Base-by-base conservation (phyloP, 345 rosid genomes). In the Melastoma malabathricum region DNA sequence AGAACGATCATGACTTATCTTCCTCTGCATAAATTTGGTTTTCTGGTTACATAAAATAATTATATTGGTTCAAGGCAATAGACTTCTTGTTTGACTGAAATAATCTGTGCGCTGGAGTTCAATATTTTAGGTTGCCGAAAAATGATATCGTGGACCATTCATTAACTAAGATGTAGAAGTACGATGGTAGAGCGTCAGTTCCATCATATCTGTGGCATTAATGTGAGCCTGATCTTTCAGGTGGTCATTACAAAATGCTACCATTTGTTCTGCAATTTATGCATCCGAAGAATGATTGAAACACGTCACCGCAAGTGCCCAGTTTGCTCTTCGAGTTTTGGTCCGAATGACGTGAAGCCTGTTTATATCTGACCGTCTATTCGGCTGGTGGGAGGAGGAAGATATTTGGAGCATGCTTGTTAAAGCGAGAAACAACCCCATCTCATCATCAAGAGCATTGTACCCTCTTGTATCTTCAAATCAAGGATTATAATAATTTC, bases 221-320 rank as follows among this genome's bases (percentile, higher is more conserved):
- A 22, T 47, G 29, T 19, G 46, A 10, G 27, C 7, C 43, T 39
- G 9, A 54, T 18, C 31, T 18, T 38, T 51, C 73, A 93, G 99
- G 96, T 85, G 47, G 99, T 88, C 66, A 88, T 93, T 67, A 93
- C 95, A 52, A 93, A 83, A 58, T 93, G 99, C 77, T 93, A 70
- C 70, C 99, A 88, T 58, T 68, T 93, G 67, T 88, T 88, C 77
- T 93, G 97, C 83, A 81, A 72, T 50, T 70, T 78, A 46, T 93
- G 97, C 63, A 76, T 93, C 29, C 94, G 81, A 65, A 88, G 69
- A 67, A 70, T 83, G 48, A 63, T 58, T 14, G 94, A 66, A 73
- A 79, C 75, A 54, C 82, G 97, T 25, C 94, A 83, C 48, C 81
- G 94, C 55, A 93, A 88, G 65, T 93, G 97, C 63, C 95, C 95